Base-by-base conservation (phyloP, 2,329 filamentous ascomycete genomes). In the Hypoxylon sp. region DNA sequence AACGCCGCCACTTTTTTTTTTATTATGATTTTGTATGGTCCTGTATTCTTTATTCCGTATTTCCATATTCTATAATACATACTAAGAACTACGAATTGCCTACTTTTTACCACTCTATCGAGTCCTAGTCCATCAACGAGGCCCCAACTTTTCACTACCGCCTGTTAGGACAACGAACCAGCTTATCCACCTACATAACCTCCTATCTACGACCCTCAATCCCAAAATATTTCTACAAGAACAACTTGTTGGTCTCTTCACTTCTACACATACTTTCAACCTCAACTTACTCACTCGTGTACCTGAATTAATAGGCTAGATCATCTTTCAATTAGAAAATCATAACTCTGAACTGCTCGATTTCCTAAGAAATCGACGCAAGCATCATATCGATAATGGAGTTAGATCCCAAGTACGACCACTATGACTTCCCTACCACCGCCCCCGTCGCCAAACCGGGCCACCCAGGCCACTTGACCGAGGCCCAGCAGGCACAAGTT, bases 371-470 rank as follows among this genome's bases (percentile, higher is more conserved):
- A 67, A 60, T 70, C 60, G 65, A 70, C 55, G 56, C 59, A 66
- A 71, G 37, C 42, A 68, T 67, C 60, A 52, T 52, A 44, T 55
- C 46, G 77, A 80, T 78, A 77, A 84, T 89, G 83, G 83, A 88
- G 80, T 79, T 94, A 76, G 91, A 97, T 82, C 87, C 93, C 80
- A 98, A 97, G 84, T 97, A 98, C 86, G 96, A 98, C 84, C 81
- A 97, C 85, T 98, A 96, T 83, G 94, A 98, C 82, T 98, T 89
- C 85, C 96, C 96, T 70, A 93, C 91, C 72, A 91, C 88, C 70
- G 89, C 93, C 51, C 88, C 92, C 61, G 88, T 89, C 74, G 80
- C 87, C 51, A 88, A 91, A 78, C 84, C 85, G 75, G 96, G 96
- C 72, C 94, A 98, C 81, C 91, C 95, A 70, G 96, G 96, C 79